Evolutionary conservation across 176 grass and related monocot species (phyloP).

Genomic region (Lolium perenne): DNA sequence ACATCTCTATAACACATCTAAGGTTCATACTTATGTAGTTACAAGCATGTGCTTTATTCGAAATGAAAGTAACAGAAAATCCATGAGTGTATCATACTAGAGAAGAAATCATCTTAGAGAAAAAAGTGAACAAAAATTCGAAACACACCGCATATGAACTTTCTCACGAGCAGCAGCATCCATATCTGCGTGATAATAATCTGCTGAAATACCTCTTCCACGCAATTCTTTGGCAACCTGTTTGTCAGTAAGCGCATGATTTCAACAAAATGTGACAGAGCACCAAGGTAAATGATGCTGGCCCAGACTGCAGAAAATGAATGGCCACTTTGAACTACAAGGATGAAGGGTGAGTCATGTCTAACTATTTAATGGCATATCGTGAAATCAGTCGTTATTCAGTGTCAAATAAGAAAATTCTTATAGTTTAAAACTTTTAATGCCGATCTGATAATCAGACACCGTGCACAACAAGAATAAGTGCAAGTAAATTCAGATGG

Average conservation of each 20-base stretch:
- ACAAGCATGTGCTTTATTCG: neutral
- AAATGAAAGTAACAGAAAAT: slow-evolving; percentile 4
- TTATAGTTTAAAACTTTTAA: neutral
- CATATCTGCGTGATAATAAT: slow-evolving; percentile 99
- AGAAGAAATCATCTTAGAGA: slow-evolving; percentile 11
- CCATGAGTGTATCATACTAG: neutral
- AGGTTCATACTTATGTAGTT: slow-evolving; percentile 2
- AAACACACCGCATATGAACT: slow-evolving; percentile 70
- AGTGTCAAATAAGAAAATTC: neutral
- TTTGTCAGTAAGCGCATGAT: slow-evolving; percentile 35
- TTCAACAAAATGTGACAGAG: slow-evolving; percentile 25
- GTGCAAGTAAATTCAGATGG: neutral
- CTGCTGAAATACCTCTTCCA: slow-evolving; percentile 77
- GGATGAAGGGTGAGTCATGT: slow-evolving; percentile 2
- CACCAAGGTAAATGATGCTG: slow-evolving; percentile 19
- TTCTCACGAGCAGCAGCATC: slow-evolving; percentile 77
- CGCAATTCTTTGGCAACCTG: slow-evolving; percentile 87
- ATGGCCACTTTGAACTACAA: slow-evolving; percentile 15
- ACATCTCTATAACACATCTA: neutral
- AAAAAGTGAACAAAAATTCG: neutral
- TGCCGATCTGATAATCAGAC: neutral
- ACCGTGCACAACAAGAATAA: neutral
- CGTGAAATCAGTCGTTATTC: neutral
- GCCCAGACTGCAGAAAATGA: neutral
- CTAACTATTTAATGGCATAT: neutral